Evolutionary conservation across 1,284 basidiomycete genomes (phyloP), one percentile per base, ranked within the genome.

Genomic region (Rhodotorula sp.): DNA sequence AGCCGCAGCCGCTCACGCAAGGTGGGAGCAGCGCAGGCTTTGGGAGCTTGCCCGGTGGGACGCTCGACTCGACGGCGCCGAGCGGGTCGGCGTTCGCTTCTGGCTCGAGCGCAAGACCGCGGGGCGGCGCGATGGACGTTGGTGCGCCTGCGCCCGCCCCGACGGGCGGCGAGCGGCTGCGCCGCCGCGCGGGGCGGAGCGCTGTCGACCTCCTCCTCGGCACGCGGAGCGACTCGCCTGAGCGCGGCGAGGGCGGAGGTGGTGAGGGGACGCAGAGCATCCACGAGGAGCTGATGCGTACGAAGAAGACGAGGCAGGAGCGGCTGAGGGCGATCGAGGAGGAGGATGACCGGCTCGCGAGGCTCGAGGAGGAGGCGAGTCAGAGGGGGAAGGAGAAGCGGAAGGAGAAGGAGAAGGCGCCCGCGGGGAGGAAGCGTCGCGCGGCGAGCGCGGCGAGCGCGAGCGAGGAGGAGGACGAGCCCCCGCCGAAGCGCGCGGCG

Each of bases 281-380:
- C 39, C 39, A 46, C 39, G 57, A 58, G 39, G 57, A 44, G n/a
- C 57, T 58, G n/a, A 58, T 58, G 41, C 59, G 59, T 19, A 61
- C 54, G 25, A 36, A 39, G 15, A 67, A 58, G 60, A 62, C 61
- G 41, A n/a, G 65, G 19, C 56, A 66, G 50, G 69, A 71, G 61
- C 68, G 72, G 36, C 32, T 67, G 29, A 39, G 54, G 36, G 65
- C 57, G 48, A 67, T 73, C 39, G 61, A 71, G 39, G 70, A 70
- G 58, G 74, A 73, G 46, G 69, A 71, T 27, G 53, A 39, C 48
- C 50, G 60, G 17, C 56, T 70, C 22, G 56, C 57, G 32, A 15
- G 32, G n/a, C 51, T 44, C 34, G 63, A 67, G 50, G 51, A 37
- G 9, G 62, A 69, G 34, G 37, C 60, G 25, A 50, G 56, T 27